phyloP scores from a whole-genome alignment of 1,139 yeast genomes.

The Lodderomyces elongisporus region DNA sequence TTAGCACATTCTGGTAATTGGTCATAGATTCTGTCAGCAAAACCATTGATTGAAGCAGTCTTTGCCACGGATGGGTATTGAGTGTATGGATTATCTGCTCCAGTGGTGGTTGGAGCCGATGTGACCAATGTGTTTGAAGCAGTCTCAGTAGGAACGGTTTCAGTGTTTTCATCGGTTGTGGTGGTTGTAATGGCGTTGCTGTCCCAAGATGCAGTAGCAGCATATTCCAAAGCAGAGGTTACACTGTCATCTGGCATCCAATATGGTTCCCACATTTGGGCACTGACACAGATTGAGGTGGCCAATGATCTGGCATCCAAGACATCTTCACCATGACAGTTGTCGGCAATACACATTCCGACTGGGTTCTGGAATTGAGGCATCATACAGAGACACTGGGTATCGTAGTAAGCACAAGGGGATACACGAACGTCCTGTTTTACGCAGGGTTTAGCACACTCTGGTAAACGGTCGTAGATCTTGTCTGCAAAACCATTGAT shows the following conservation, averaged over 20 bases:
- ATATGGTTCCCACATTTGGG: conserved; percentile 37
- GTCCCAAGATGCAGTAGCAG: conserved; percentile 22
- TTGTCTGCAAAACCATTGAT: conserved; percentile 37
- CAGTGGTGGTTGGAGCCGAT: conserved; percentile 5
- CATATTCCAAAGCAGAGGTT: conserved; percentile 28
- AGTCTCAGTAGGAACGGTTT: neutral
- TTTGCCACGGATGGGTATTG: conserved; percentile 30
- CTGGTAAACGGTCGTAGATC: conserved; percentile 20
- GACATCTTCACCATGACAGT: conserved; percentile 33
- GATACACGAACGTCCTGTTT: conserved; percentile 25
- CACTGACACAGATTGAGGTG: conserved; percentile 33
- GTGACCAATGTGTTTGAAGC: conserved; percentile 1
- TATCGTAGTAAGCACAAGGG: conserved; percentile 36
- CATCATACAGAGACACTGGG: conserved; percentile 36
- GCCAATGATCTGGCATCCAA: conserved; percentile 35
- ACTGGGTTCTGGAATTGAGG: conserved; percentile 24
- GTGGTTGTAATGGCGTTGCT: conserved; percentile 24
- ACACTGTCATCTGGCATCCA: conserved; percentile 38
- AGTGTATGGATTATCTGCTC: conserved; percentile 14
- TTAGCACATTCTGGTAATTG: conserved; percentile 22
- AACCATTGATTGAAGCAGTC: conserved; percentile 33
- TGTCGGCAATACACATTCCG: conserved; percentile 26
- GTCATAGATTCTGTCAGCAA: conserved; percentile 29
- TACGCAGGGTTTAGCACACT: conserved; percentile 26
- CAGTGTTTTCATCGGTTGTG: neutral